Evolutionary conservation across 2,329 filamentous ascomycete species (phyloP).

Genomic region (Xylaria sp.): DNA sequence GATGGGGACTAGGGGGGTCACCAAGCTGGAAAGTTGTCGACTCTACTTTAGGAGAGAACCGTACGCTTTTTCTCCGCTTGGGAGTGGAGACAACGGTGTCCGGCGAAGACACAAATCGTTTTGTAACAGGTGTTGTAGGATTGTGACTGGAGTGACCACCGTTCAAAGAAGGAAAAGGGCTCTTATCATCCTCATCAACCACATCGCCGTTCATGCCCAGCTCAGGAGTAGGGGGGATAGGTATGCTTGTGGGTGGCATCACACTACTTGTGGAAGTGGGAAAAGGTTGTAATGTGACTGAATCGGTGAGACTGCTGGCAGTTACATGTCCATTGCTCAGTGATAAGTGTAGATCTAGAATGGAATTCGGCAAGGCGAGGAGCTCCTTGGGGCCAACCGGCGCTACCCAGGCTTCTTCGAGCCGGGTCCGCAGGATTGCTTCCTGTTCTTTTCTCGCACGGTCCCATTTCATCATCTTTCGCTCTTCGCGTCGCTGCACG

Average conservation of each 20-base stretch:
- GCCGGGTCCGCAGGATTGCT: slow-evolving; percentile 76
- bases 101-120: slow-evolving; percentile 10
- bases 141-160: slow-evolving; percentile 29
- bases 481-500: slow-evolving; percentile 78
- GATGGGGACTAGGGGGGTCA: slow-evolving; percentile 63
- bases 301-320: neutral
- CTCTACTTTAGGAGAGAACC: slow-evolving; percentile 74
- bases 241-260: slow-evolving; percentile 1
- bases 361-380: slow-evolving; percentile 66
- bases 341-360: slow-evolving; percentile 49
- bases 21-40: slow-evolving; percentile 67
- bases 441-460: slow-evolving; percentile 88
- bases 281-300: neutral
- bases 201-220: slow-evolving; percentile 3
- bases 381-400: slow-evolving; percentile 61
- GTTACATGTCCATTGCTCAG: slow-evolving; percentile 31
- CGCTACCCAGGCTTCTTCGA: slow-evolving; percentile 57
- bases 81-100: slow-evolving; percentile 34
- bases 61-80: slow-evolving; percentile 71
- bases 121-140: slow-evolving; percentile 1
- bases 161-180: slow-evolving; percentile 22
- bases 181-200: neutral
- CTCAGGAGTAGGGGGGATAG: neutral
- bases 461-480: slow-evolving; percentile 88
- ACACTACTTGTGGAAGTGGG: neutral